Percentiles rank a stretch among this genome's conserved stretches.
phyloP scores from a whole-genome alignment of 768 basidiomycete genomes.

The Dioszegia crocea region DNA sequence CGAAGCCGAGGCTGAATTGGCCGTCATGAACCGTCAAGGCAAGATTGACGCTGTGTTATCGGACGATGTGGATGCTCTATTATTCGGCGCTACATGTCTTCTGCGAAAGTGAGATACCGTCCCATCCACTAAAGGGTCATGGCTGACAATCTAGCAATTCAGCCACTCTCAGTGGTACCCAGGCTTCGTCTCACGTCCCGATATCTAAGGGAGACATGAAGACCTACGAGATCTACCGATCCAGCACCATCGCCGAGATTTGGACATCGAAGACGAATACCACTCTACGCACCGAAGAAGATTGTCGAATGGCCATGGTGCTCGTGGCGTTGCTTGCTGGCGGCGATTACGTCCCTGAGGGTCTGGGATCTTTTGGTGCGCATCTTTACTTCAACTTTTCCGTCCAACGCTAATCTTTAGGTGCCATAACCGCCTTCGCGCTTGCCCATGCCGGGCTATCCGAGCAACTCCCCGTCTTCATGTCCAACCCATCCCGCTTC shows the following conservation, averaged over 20 bases:
- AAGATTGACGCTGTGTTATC: slow-evolving; percentile 83
- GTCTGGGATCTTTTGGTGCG: slow-evolving; percentile 42
- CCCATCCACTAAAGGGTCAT: neutral
- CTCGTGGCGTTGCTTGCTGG: slow-evolving; percentile 81
- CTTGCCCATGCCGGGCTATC: slow-evolving; percentile 80
- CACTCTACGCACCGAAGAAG: slow-evolving; percentile 53
- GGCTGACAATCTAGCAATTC: slow-evolving; percentile 30
- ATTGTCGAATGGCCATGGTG: slow-evolving; percentile 64
- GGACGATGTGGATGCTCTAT: slow-evolving; percentile 87
- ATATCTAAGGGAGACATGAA: slow-evolving; percentile 21
- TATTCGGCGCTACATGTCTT: slow-evolving; percentile 79
- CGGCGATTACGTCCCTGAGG: slow-evolving; percentile 75
- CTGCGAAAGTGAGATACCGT: slow-evolving; percentile 68
- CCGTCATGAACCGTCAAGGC: slow-evolving; percentile 74
- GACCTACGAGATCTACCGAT: slow-evolving; percentile 52
- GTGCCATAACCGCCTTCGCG: slow-evolving; percentile 62
- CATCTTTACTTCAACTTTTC: neutral
- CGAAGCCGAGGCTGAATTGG: slow-evolving; percentile 91
- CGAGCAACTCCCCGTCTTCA: slow-evolving; percentile 41
- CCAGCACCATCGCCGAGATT: slow-evolving; percentile 60
- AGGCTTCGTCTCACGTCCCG: slow-evolving; percentile 58
- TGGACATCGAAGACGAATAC: slow-evolving; percentile 62
- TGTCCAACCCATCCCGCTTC: slow-evolving; percentile 12
- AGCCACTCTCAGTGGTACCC: slow-evolving; percentile 33
- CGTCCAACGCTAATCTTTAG: no score